phyloP scores from a whole-genome alignment of 2,329 filamentous ascomycete genomes.

The Cordyceps militaris region DNA sequence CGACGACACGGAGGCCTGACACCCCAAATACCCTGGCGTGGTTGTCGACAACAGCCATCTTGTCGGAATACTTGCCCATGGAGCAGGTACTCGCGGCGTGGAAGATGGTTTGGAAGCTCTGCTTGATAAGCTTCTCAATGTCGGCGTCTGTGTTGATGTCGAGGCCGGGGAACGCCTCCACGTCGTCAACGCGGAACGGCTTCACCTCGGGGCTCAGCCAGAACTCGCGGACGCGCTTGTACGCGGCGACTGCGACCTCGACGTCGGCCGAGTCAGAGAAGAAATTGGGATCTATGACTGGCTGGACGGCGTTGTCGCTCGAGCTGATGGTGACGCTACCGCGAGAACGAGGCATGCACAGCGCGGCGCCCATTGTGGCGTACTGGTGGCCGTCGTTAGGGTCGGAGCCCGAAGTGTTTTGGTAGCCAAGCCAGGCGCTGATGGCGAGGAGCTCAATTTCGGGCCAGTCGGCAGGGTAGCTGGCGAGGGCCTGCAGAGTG shows the following conservation, averaged over 20 bases:
- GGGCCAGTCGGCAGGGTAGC: conserved; percentile 12
- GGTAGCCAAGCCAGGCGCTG: conserved; percentile 14
- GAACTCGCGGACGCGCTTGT: conserved; percentile 32
- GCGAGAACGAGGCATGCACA: conserved; percentile 24
- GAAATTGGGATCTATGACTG: conserved; percentile 38
- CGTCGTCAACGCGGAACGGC: conserved; percentile 13
- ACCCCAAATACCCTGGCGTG: neutral
- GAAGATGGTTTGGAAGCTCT: neutral
- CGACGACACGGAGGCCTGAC: neutral
- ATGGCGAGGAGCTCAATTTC: conserved; percentile 10
- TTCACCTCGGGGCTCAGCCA: conserved; percentile 18
- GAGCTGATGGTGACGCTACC: conserved; percentile 34
- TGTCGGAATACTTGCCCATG: neutral
- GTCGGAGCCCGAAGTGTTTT: conserved; percentile 15
- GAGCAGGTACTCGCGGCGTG: neutral
- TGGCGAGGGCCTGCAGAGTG: neutral
- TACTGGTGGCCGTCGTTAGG: conserved; percentile 7
- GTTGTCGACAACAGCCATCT: neutral
- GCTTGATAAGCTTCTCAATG: conserved; percentile 14
- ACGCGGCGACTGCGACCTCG: conserved; percentile 35
- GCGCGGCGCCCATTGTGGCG: conserved; percentile 27
- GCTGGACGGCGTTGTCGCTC: conserved; percentile 24
- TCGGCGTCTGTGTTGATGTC: conserved; percentile 1
- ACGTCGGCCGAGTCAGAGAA: conserved; percentile 34
- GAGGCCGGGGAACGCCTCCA: conserved; percentile 8